phyloP scores from a whole-genome alignment of 2,329 filamentous ascomycete genomes.

The Stemphylium lycopersici region DNA sequence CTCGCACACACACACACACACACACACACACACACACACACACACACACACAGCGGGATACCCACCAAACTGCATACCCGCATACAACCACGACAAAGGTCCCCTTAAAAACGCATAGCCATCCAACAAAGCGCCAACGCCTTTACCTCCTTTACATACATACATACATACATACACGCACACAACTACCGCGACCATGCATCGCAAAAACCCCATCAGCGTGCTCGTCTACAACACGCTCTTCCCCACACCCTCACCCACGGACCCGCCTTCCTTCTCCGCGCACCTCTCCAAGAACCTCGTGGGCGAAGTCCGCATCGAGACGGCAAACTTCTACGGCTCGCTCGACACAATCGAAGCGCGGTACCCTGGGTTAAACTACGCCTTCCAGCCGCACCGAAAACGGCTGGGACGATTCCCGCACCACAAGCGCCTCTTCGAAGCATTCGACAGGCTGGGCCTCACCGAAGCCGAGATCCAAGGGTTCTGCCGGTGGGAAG shows the following conservation, averaged over 20 bases:
- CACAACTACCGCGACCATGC: constrained; percentile 61
- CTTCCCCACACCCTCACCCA: constrained; percentile 70
- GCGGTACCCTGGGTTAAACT: constrained; percentile 82
- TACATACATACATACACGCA: constrained; percentile 2
- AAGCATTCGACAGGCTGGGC: constrained; percentile 72
- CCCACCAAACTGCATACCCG: constrained; percentile 3
- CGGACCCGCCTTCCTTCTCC: constrained; percentile 74
- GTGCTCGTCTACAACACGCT: constrained; percentile 76
- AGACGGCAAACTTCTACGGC: constrained; percentile 79
- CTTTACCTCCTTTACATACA: neutral
- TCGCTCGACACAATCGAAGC: constrained; percentile 80
- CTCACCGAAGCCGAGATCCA: constrained; percentile 74
- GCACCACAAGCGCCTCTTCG: constrained; percentile 78
- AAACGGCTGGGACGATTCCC: constrained; percentile 78
- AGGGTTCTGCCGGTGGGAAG: constrained; percentile 79
- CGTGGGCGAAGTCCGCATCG: constrained; percentile 77
- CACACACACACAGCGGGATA: constrained; percentile 4
- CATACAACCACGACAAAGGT: neutral
- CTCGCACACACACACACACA: neutral
- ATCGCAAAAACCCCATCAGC: constrained; percentile 70
- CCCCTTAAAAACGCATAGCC: neutral
- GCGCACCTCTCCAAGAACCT: constrained; percentile 72
- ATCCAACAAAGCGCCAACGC: neutral
- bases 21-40: too few relatives aligned
- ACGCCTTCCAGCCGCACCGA: constrained; percentile 73